Evolutionary conservation across 169 alveolate genomes (phyloP), one percentile per base, ranked within the genome.

Genomic region (Plasmodium fragile): DNA sequence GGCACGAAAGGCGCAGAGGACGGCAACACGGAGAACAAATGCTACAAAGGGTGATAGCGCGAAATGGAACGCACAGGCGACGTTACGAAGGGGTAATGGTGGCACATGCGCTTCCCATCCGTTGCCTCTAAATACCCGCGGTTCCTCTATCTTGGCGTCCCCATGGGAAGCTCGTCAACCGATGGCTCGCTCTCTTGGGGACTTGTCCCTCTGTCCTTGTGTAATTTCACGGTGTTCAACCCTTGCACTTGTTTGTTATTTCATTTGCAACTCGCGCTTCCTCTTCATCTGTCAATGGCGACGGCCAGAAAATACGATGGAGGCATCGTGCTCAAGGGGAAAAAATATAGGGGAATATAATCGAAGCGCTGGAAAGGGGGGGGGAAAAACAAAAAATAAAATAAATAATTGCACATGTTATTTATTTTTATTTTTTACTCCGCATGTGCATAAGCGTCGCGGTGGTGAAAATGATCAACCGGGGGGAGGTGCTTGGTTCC

Each of bases 321-420:
- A 5, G 94, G 94, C 94, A 89, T 89, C 22, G 94, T 55, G 28
- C 78, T 89, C 52, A 89, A 18, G n/a, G 94, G 94, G 55, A 89
- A 25, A 36, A 89, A 65, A 77, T 89, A 89, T 25, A 89, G 52
- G 11, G 94, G 94, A 13, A 89, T 89, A 25, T 89, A 89, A 39
- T 79, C 94, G 32, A 89, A 89, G 4, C 94, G 94, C 94, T 89
- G 45, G 22, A 82, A 59, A 82, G 70, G 25, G 36, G 18, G 11
- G 45, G 41, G 41, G 1, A 34, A 34, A 52, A 43, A 87, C 75
- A 72, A 72, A 39, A 87, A 87, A 77, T 16, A 55, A 89, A 79
- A 77, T 16, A 78, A 8, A 78, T 3, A 0, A 8, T 4, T 10
- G 18, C 16, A 59, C 10, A 59, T 13, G 8, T 22, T 71, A 8